Evolutionary conservation across 2,329 filamentous ascomycete species (phyloP).

Genomic region (Neofusicoccum parvum): DNA sequence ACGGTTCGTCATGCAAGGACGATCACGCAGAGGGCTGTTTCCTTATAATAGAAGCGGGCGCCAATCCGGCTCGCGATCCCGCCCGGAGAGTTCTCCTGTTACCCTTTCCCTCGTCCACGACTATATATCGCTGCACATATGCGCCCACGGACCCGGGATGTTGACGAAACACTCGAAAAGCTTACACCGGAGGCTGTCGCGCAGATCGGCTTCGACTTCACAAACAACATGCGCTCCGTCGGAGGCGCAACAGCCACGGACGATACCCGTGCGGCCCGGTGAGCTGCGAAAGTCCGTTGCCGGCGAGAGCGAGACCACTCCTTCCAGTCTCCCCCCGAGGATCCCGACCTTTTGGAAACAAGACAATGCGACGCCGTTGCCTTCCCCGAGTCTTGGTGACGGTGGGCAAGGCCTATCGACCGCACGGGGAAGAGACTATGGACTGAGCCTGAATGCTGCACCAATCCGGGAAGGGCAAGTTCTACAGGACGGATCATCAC

Average conservation of each 20-base stretch:
- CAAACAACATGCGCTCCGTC: neutral
- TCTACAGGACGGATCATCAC: neutral
- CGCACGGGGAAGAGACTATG: neutral
- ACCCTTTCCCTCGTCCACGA: neutral
- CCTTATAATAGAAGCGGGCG: slow-evolving; percentile 2
- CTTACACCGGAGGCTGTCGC: neutral
- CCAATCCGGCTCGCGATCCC: slow-evolving; percentile 3
- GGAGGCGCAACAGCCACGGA: neutral
- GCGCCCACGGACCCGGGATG: neutral
- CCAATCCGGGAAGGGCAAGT: neutral
- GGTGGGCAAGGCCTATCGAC: neutral
- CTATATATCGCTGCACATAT: neutral
- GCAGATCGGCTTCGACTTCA: neutral
- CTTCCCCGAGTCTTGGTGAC: neutral
- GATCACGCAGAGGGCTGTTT: neutral
- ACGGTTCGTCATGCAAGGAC: neutral
- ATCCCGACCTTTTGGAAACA: slow-evolving; percentile 1
- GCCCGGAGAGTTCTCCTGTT: neutral
- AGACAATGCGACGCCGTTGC: neutral
- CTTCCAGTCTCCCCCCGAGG: neutral
- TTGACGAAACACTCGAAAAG: neutral
- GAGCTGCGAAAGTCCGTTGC: neutral
- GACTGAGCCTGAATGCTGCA: neutral
- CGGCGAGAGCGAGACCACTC: neutral
- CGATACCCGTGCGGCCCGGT: too few species aligned